Evolutionary conservation across 441 rosid genomes (phyloP).

Genomic region (Populus hybrid): DNA sequence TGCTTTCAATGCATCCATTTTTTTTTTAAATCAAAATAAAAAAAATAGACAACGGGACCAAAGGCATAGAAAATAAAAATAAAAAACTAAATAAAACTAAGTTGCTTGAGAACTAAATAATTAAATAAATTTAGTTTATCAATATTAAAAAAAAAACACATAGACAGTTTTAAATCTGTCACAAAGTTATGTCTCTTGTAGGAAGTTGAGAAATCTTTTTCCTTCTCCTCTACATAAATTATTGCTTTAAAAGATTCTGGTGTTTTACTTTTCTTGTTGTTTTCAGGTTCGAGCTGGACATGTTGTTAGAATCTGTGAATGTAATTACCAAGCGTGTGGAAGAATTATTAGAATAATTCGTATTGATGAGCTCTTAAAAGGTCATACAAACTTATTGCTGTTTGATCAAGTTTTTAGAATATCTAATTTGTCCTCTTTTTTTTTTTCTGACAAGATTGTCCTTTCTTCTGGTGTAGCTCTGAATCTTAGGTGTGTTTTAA

Average conservation of each 20-base stretch:
- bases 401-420: not conserved
- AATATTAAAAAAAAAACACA: too few species aligned
- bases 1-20: too few species aligned
- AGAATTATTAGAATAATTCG: conserved; percentile 60
- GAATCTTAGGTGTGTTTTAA: conserved; percentile 71
- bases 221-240: conserved; percentile 4
- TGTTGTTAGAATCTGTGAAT: conserved; percentile 93
- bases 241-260: conserved; percentile 9
- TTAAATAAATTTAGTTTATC: too few species aligned
- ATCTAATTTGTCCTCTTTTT: not conserved
- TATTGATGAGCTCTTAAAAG: conserved; percentile 83
- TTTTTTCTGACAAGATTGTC: conserved; percentile 12
- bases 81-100: too few species aligned
- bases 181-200: not conserved
- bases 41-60: too few species aligned
- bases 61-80: too few species aligned
- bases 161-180: too few species aligned
- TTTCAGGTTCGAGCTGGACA: conserved; percentile 97
- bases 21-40: too few species aligned
- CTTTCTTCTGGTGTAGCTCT: conserved; percentile 49
- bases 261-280: conserved; percentile 18
- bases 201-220: conserved; percentile 1
- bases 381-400: conserved; percentile 38
- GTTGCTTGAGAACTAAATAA: too few species aligned
- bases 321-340: conserved; percentile 83